phyloP scores from a whole-genome alignment of 2,329 filamentous ascomycete genomes.

The Colletotrichum musae region DNA sequence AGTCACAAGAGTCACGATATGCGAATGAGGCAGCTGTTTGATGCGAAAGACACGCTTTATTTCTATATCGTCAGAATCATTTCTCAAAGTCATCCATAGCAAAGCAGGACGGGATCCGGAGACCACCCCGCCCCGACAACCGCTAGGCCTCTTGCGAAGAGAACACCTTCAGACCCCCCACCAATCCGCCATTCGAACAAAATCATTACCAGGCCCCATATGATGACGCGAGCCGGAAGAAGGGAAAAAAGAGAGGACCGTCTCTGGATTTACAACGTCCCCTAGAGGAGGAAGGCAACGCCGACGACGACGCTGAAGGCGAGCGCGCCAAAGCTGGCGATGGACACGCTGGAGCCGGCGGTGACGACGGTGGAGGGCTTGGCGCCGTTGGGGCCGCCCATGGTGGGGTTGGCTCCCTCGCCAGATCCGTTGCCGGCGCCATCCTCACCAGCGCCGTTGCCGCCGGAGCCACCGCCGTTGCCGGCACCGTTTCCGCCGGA shows the following conservation, averaged over 20 bases:
- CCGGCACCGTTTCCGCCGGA: too few species aligned
- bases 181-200: slow-evolving; percentile 28
- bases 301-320: slow-evolving; percentile 37
- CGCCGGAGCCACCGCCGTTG: too few species aligned
- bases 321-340: slow-evolving; percentile 40
- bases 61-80: slow-evolving; percentile 41
- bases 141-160: slow-evolving; percentile 36
- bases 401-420: neutral
- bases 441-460: too few species aligned
- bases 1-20: neutral
- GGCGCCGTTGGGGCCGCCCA: neutral
- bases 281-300: slow-evolving; percentile 38
- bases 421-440: too few species aligned
- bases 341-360: slow-evolving; percentile 39
- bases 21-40: neutral
- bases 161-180: slow-evolving; percentile 14
- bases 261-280: slow-evolving; percentile 9
- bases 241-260: slow-evolving; percentile 12
- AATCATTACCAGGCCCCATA: slow-evolving; percentile 14
- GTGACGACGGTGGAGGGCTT: slow-evolving; percentile 11
- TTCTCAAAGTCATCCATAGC: slow-evolving; percentile 38
- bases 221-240: slow-evolving; percentile 16
- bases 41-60: slow-evolving; percentile 37
- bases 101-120: slow-evolving; percentile 12
- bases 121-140: slow-evolving; percentile 10